Evolutionary conservation across 225 moss, liverwort and hornwort genomes (phyloP), one percentile per base, ranked within the genome.

Genomic region (Pseudoscleropodium purum): DNA sequence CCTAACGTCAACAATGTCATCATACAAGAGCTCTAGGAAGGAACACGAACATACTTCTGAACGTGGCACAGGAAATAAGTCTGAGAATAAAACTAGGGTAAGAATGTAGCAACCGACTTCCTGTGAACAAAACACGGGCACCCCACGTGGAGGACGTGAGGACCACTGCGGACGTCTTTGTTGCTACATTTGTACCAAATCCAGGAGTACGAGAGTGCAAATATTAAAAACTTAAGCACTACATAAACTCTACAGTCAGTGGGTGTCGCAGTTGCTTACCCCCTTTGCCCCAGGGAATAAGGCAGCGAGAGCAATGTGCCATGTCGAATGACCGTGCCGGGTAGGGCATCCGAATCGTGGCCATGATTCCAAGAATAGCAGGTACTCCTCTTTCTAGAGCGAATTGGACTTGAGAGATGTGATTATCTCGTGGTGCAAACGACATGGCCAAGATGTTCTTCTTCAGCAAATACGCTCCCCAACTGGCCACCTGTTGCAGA

Each of bases 301-400:
- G 89, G 75, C 98, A 98, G n/a, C 98, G 96, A 75, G 98, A 98
- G 91, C 98, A 98, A 91, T 98, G 98, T 62, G 98, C 97, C 96
- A 98, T 96, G 89, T 98, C 97, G 81, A 98, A 98, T 33, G 96
- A 91, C 57, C 97, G 93, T 18, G 97, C 97, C 47, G 96, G 98
- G 87, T 98, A 98, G 19, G 97, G 96, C 90, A 95, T 83, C 60
- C 96, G 95, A 82, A 96, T 96, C 7, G 96, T 94, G 18, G 98
- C 96, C 97, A 98, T 91, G 24, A 95, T 96, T 52, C 96, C 97
- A 30, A 98, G 91, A 89, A 98, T 96, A 25, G 98, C 98, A 77
- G 96, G 98, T 68, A 98, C 96, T 85, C 97, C 98, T 68, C 96
- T 94, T 73, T 98, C 98, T 60, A 98, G 85, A 69, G 98, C 98